These are phyloP conservation scores for Fraxinus cuspidata DNA, from an alignment of 257 asterid species.

Conservation along the genomic window DNA sequence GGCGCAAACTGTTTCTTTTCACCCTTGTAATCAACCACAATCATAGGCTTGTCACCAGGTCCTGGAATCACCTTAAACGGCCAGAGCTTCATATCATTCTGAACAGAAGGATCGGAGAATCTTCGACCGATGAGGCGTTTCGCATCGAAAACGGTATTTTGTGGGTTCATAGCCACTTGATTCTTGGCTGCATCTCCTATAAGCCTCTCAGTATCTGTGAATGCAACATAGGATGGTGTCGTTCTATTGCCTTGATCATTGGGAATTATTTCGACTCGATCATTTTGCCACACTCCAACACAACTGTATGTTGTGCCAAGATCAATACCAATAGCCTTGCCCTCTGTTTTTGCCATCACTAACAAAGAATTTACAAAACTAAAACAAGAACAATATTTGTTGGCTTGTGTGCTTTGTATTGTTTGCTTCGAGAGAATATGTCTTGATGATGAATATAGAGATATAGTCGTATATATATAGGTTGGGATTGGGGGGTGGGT, in stretches of 20 bases:
- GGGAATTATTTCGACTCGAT: not conserved
- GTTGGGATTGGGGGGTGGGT: not conserved
- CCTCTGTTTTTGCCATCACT: constrained; percentile 5
- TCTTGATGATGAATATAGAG: not conserved
- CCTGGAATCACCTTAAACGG: constrained; percentile 8
- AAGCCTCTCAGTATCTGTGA: constrained; percentile 12
- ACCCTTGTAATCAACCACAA: constrained; percentile 5
- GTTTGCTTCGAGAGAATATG: not conserved
- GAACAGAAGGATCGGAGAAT: constrained; percentile 3
- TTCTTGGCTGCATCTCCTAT: constrained; percentile 12
- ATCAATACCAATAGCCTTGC: constrained; percentile 11
- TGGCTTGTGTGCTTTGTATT: not conserved
- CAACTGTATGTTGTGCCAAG: constrained; percentile 13
- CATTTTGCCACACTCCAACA: constrained; percentile 14
- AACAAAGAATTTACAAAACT: not conserved
- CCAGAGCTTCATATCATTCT: constrained; percentile 12
- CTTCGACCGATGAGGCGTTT: constrained; percentile 8
- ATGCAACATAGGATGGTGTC: constrained; percentile 8
- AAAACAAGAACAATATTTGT: not conserved
- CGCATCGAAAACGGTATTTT: constrained; percentile 15
- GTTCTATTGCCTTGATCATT: constrained; percentile 16
- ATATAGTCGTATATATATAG: not conserved
- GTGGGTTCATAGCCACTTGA: constrained; percentile 14
- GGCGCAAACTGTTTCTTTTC: constrained; percentile 5
- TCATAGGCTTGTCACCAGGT: not conserved